Percentiles rank a stretch among this genome's conserved stretches.
phyloP scores from a whole-genome alignment of 83 land plant genomes.

The Thuja plicata region DNA sequence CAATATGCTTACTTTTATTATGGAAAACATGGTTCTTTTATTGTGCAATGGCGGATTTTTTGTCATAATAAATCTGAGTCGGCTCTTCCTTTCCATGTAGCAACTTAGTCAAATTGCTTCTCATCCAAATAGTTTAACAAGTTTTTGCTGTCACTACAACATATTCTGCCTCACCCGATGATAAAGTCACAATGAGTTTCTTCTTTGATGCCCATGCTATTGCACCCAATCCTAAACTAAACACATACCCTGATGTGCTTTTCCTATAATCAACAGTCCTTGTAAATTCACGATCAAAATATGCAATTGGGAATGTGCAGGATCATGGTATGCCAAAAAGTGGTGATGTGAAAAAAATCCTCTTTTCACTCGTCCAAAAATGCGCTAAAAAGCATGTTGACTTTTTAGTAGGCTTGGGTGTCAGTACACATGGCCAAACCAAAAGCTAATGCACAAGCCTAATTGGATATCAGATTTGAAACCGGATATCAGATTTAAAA shows the following conservation, averaged over 20 bases:
- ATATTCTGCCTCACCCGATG: background rate
- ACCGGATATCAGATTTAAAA: too few species aligned
- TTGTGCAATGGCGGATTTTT: background rate
- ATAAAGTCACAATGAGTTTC: background rate
- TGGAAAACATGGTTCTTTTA: background rate
- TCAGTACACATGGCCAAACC: too few species aligned
- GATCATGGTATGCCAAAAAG: too few species aligned
- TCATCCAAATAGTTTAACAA: background rate
- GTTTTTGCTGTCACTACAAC: background rate
- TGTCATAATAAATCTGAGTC: background rate
- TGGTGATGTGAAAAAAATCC: too few species aligned
- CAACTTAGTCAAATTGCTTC: background rate
- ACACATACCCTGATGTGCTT: background rate
- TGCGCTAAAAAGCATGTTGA: too few species aligned
- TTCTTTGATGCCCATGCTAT: slow-evolving; percentile 12
- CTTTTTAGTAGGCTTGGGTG: too few species aligned
- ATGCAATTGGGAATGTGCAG: too few species aligned
- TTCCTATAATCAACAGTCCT: background rate
- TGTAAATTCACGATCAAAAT: background rate
- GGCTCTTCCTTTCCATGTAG: background rate
- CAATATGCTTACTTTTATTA: background rate
- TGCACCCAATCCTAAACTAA: too few species aligned
- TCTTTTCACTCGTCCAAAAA: too few species aligned
- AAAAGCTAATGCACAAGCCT: too few species aligned
- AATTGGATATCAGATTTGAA: too few species aligned